Base-by-base conservation (phyloP, 2,329 filamentous ascomycete species). In the Aspergillus sp. region DNA sequence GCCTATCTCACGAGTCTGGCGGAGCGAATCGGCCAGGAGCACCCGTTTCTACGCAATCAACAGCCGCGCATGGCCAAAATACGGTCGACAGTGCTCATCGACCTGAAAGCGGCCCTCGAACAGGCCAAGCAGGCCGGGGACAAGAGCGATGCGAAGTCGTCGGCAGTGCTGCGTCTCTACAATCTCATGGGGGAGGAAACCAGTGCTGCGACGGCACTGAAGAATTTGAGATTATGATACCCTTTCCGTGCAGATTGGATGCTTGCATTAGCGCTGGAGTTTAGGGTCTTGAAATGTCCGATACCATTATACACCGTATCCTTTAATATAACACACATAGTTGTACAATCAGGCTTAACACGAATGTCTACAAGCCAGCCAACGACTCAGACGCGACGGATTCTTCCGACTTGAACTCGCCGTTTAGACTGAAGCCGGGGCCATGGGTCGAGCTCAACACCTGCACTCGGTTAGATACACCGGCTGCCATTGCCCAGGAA, bases 401-500 rank as follows among this genome's bases (percentile, higher is more conserved):
- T 38, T 75, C 70, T 4, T 71, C 67, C 33, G 79, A 69, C 49
- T 65, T 76, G 58, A 91, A 82, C 34, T 81, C 76, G 36, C 88
- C 89, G 55, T 75, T 93, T 57, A 98, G 64, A 55, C 80, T 86
- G 66, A 98, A 77, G 0, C 86, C 89, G 1, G 91, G 88, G 2
- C 82, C 79, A 53, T 91, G 72, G 5, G 89, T 93, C 8, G 86
- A 86, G 66, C 84, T 89, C 50, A 98, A 65, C 20, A 96, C 82
- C 56, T 75, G 36, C 15, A 79, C 69, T 55, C 73, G 60, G 25
- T 43, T 58, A 58, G 17, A 5, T 8, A 25, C 17, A 3, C n/a
- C n/a, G 29, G 24, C 8, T 26, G 15, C 27, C 19, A 32, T 36
- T 11, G 4, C 24, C 6, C 17, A 4, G 17, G 31, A 26, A 16